These are phyloP conservation scores for Neopestalotiopsis rosae DNA, from an alignment of 2,329 filamentous ascomycete species.

Conservation along the genomic window DNA sequence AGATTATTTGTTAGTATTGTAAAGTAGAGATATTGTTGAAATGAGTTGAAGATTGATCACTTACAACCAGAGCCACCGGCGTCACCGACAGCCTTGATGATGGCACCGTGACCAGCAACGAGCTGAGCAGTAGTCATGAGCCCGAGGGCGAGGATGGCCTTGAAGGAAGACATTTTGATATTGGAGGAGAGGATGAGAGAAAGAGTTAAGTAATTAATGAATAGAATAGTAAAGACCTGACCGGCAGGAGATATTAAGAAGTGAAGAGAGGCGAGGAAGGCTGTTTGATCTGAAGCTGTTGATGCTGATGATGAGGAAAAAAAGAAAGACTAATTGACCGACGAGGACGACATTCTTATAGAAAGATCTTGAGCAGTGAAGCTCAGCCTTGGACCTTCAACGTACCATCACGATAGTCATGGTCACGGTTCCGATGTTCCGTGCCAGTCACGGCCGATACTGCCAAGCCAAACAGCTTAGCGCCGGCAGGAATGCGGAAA, in stretches of 20 bases:
- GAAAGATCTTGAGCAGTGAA: slow-evolving; percentile 21
- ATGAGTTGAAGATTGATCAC: slow-evolving; percentile 5
- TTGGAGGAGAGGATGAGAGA: slow-evolving; percentile 4
- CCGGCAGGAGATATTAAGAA: slow-evolving; percentile 29
- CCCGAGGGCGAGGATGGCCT: slow-evolving; percentile 44
- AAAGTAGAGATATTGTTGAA: slow-evolving; percentile 3
- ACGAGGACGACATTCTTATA: slow-evolving; percentile 27
- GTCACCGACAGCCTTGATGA: slow-evolving; percentile 62
- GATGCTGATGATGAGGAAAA: slow-evolving; percentile 27
- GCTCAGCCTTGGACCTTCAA: not conserved
- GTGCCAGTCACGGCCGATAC: slow-evolving; percentile 7
- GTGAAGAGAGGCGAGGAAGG: slow-evolving; percentile 22
- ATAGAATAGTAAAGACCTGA: slow-evolving; percentile 26
- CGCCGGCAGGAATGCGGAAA: slow-evolving; percentile 11
- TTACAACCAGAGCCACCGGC: slow-evolving; percentile 60
- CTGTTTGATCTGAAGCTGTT: slow-evolving; percentile 23
- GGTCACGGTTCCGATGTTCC: not conserved
- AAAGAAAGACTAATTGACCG: slow-evolving; percentile 19
- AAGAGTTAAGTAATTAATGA: slow-evolving; percentile 20
- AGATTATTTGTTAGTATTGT: not conserved
- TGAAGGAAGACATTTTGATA: slow-evolving; percentile 33
- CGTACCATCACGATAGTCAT: not conserved
- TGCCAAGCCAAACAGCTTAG: slow-evolving; percentile 17
- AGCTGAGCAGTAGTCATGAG: slow-evolving; percentile 60
- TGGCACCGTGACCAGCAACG: slow-evolving; percentile 65